Evolutionary conservation across 768 basidiomycete genomes (phyloP).

Genomic region (Mycena haematopus): DNA sequence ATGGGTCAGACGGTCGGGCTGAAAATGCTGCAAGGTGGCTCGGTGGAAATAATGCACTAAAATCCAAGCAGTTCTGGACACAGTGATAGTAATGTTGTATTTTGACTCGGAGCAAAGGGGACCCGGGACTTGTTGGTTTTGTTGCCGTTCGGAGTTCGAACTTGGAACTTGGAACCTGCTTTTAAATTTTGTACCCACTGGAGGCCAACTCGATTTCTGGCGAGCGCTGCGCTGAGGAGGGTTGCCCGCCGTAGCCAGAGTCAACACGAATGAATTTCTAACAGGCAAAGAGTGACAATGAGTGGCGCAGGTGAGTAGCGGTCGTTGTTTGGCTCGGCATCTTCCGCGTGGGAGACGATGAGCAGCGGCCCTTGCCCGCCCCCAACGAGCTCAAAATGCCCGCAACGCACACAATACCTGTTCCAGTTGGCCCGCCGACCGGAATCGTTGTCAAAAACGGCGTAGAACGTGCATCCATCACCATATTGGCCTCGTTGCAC

Average conservation of each 20-base stretch:
- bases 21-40: too few relatives aligned
- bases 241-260: not conserved
- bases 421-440: constrained; percentile 35
- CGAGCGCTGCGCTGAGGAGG: not conserved
- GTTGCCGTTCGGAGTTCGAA: too few relatives aligned
- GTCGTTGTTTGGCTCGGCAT: constrained; percentile 26
- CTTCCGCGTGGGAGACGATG: constrained; percentile 21
- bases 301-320: not conserved
- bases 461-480: constrained; percentile 36
- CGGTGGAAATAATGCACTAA: too few relatives aligned
- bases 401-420: constrained; percentile 36
- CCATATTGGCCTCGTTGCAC: constrained; percentile 19
- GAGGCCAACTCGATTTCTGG: not conserved
- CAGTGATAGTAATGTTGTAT: too few relatives aligned
- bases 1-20: too few relatives aligned
- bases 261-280: not conserved
- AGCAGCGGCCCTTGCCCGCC: constrained; percentile 24
- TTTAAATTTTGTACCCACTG: not conserved
- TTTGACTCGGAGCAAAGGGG: too few relatives aligned
- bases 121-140: too few relatives aligned
- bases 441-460: constrained; percentile 45
- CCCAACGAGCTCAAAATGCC: constrained; percentile 33
- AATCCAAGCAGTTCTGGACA: too few relatives aligned
- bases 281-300: not conserved
- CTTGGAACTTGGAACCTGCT: too few relatives aligned